phyloP scores from a whole-genome alignment of 345 rosid species.

The Acer negundo region DNA sequence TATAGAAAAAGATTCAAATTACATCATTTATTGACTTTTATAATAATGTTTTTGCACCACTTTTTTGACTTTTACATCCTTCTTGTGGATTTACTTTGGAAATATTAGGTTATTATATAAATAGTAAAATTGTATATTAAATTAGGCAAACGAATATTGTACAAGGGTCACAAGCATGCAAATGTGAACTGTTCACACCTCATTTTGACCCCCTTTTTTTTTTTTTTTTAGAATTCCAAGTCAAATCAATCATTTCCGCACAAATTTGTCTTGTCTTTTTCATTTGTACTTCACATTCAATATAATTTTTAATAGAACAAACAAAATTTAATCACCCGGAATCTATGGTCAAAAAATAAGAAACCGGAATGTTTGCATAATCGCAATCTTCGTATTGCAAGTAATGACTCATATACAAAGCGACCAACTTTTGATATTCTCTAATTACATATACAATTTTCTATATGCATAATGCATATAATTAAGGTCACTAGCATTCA shows the following conservation, averaged over 20 bases:
- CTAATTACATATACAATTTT: background rate
- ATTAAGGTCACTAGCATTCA: background rate
- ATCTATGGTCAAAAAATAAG: no score
- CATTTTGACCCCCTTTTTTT: background rate
- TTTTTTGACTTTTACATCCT: background rate
- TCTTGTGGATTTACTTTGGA: background rate
- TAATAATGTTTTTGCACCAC: no score
- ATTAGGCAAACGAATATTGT: no score
- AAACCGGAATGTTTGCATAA: background rate
- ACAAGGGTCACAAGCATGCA: background rate
- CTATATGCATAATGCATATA: background rate
- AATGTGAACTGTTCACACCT: background rate
- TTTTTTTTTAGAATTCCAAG: background rate
- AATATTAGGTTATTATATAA: no score
- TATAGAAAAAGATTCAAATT: no score
- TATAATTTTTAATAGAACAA: no score
- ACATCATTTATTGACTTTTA: no score
- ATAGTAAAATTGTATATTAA: background rate
- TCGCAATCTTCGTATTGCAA: background rate
- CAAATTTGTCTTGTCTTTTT: no score
- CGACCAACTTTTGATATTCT: background rate
- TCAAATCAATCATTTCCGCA: background rate
- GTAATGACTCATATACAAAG: background rate
- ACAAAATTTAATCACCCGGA: background rate
- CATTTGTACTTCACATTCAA: no score